These are phyloP conservation scores for Uronychia setigera DNA, from an alignment of 73 alveolate genomes.

Conservation along the genomic window DNA sequence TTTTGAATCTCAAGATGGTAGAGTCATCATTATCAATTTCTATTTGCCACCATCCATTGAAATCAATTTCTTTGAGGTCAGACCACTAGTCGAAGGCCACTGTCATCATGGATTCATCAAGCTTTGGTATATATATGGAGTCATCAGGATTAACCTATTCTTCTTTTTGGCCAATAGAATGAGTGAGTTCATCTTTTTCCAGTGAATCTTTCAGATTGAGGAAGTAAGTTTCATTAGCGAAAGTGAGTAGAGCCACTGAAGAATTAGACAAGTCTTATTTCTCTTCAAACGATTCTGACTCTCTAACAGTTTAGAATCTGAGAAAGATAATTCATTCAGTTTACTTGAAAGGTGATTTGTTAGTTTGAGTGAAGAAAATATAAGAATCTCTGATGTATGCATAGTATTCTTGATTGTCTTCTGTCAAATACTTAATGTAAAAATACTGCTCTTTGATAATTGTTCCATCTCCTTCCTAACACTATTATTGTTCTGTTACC, in stretches of 20 bases:
- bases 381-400: neutral
- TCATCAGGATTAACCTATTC: neutral
- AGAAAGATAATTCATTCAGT: no score
- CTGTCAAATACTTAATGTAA: neutral
- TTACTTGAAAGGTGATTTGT: constrained; percentile 9
- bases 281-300: neutral
- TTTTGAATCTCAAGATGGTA: neutral
- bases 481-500: no score
- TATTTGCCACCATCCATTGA: constrained; percentile 36
- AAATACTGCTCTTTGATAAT: constrained; percentile 12
- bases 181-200: neutral
- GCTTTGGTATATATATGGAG: neutral
- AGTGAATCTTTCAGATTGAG: neutral
- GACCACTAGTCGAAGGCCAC: constrained; percentile 10
- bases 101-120: neutral
- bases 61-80: constrained; percentile 8
- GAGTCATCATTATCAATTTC: constrained; percentile 6
- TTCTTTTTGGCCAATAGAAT: neutral
- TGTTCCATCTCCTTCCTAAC: neutral
- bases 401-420: neutral
- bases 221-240: constrained; percentile 19
- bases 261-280: neutral
- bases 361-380: constrained; percentile 2
- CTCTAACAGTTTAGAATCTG: constrained; percentile 1
- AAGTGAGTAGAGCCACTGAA: constrained; percentile 5